Evolutionary conservation across 345 rosid genomes (phyloP).

Genomic region (Aquilaria sinensis): DNA sequence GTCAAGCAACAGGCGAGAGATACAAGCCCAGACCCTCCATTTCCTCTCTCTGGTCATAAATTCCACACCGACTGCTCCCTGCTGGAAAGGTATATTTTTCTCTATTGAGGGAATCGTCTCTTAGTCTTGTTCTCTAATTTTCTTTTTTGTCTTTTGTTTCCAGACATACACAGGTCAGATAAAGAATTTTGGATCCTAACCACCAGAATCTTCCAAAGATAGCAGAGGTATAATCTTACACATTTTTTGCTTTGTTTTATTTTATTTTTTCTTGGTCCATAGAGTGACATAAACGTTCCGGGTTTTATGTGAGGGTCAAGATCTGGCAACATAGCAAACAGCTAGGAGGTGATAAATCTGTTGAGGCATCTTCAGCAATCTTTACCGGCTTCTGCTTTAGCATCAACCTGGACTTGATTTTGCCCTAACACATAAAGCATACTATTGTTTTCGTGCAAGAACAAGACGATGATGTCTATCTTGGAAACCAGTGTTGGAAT

Average conservation of each 20-base stretch:
- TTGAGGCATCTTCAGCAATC: slow-evolving; percentile 84
- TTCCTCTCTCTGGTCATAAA: no score
- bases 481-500: no score
- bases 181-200: slow-evolving; percentile 53
- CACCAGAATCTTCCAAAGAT: slow-evolving; percentile 67
- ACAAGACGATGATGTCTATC: no score
- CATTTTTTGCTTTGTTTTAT: background rate
- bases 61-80: no score
- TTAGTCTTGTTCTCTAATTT: no score
- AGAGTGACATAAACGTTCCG: slow-evolving; percentile 14
- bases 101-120: no score
- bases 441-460: no score
- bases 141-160: no score
- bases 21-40: no score
- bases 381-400: slow-evolving; percentile 65
- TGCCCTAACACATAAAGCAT: no score
- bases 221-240: slow-evolving; percentile 28
- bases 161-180: slow-evolving; percentile 41
- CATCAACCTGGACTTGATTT: slow-evolving; percentile 65
- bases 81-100: no score
- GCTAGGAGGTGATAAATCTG: slow-evolving; percentile 55
- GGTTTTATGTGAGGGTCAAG: slow-evolving; percentile 71
- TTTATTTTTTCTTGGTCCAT: background rate
- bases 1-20: no score
- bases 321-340: slow-evolving; percentile 70